Evolutionary conservation across 805 yeast genomes (phyloP).

Genomic region (Myxozyma neotropica): DNA sequence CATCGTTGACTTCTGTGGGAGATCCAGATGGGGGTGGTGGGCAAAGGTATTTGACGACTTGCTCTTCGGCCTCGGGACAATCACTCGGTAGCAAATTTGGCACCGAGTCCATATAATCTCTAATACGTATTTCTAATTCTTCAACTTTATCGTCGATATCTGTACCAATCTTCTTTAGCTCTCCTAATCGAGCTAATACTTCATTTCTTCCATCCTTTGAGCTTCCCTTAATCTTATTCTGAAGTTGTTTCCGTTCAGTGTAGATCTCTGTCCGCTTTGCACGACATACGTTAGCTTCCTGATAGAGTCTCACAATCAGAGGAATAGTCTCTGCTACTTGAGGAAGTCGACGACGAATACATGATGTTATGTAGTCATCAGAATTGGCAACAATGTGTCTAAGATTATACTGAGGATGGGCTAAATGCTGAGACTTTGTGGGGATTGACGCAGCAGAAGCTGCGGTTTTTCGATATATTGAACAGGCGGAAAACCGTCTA

Average conservation of each 20-base stretch:
- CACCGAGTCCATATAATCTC: conserved; percentile 19
- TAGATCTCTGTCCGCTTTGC: conserved; percentile 12
- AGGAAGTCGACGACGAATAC: conserved; percentile 21
- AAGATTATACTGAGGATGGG: conserved; percentile 21
- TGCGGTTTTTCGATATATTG: background rate
- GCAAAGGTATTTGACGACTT: conserved; percentile 25
- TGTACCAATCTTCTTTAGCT: conserved; percentile 9
- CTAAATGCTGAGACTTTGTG: conserved; percentile 12
- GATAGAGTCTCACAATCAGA: conserved; percentile 8
- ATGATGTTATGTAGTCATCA: conserved; percentile 20
- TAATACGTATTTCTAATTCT: conserved; percentile 6
- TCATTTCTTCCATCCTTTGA: background rate
- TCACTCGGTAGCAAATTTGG: conserved; percentile 25
- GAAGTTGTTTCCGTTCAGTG: conserved; percentile 21
- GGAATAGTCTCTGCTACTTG: conserved; percentile 25
- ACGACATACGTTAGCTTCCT: conserved; percentile 9
- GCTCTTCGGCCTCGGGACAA: conserved; percentile 18
- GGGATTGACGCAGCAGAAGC: background rate
- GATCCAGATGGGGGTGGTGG: conserved; percentile 12
- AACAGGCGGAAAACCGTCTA: background rate
- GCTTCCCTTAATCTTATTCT: background rate
- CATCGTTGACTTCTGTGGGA: background rate
- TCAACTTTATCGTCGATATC: conserved; percentile 13
- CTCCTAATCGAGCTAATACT: conserved; percentile 7
- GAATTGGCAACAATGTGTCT: conserved; percentile 16